Conservation (phyloP, 768 basidiomycete genomes). For the Podaxis pistillaris region DNA sequence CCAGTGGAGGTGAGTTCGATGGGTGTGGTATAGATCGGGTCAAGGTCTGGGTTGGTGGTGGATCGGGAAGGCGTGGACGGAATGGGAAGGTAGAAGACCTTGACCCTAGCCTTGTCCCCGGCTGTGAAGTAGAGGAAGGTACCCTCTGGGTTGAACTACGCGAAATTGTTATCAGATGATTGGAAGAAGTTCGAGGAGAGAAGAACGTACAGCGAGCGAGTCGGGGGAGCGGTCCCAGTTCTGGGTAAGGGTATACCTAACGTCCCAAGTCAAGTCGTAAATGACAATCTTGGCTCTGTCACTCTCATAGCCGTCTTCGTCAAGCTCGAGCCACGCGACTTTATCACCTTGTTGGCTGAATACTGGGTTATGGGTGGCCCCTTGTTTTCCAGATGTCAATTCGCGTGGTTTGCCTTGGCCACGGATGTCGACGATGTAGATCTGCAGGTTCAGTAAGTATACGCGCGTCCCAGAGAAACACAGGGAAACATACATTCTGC, state of each 20-base stretch:
- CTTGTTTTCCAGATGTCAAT: constrained; percentile 82
- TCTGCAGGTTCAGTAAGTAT: constrained; percentile 34
- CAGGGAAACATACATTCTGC: constrained; percentile 57
- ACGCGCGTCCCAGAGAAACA: neutral
- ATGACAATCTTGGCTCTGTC: constrained; percentile 82
- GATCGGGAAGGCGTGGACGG: constrained; percentile 59
- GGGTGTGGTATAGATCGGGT: constrained; percentile 50
- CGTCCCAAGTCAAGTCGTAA: constrained; percentile 67
- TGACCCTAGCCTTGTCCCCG: constrained; percentile 76
- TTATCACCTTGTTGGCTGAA: constrained; percentile 67
- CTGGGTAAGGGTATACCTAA: constrained; percentile 73
- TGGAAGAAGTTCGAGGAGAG: neutral
- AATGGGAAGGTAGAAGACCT: constrained; percentile 68
- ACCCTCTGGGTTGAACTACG: constrained; percentile 74
- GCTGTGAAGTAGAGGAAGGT: constrained; percentile 69
- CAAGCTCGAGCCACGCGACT: constrained; percentile 86
- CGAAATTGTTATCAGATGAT: constrained; percentile 2
- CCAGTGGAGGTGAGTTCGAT: constrained; percentile 56
- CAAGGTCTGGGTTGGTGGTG: constrained; percentile 49
- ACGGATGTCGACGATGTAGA: constrained; percentile 66
- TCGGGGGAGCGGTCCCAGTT: constrained; percentile 83
- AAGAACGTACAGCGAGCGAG: constrained; percentile 49
- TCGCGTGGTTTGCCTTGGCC: constrained; percentile 53
- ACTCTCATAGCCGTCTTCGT: constrained; percentile 85
- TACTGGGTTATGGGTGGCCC: constrained; percentile 73